phyloP scores from a whole-genome alignment of 768 basidiomycete species.

The Cystofilobasidium capitatum region DNA sequence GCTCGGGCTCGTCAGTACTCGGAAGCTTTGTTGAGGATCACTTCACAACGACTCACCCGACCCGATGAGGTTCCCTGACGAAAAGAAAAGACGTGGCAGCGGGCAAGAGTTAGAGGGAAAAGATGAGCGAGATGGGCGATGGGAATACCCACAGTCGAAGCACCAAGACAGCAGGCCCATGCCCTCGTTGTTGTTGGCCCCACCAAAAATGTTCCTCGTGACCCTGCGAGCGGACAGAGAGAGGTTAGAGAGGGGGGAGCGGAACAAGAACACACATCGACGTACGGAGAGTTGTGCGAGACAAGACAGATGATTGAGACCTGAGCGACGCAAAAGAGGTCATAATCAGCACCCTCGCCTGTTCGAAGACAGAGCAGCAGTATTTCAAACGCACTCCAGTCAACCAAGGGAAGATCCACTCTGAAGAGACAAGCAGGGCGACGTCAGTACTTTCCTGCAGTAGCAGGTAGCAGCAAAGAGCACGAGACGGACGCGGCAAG shows the following conservation, averaged over 20 bases:
- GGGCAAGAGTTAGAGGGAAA: no score
- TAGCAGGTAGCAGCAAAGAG: neutral
- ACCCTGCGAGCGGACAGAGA: no score
- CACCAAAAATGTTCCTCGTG: constrained; percentile 42
- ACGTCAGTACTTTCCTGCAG: neutral
- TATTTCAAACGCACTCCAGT: no score
- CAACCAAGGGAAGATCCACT: constrained; percentile 40
- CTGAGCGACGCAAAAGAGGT: neutral
- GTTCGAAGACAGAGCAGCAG: no score
- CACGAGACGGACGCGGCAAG: constrained; percentile 13
- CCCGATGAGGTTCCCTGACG: no score
- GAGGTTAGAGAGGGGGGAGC: no score
- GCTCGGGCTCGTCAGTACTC: neutral
- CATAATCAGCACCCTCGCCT: no score
- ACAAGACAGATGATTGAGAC: constrained; percentile 35
- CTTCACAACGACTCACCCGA: neutral
- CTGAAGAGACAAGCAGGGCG: constrained; percentile 11
- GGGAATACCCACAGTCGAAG: no score
- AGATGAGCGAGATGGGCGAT: no score
- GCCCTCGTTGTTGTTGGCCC: constrained; percentile 42
- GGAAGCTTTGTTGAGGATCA: neutral
- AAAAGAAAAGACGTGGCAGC: no score
- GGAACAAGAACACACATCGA: no score
- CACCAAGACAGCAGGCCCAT: constrained; percentile 31
- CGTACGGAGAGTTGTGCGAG: constrained; percentile 32